These are phyloP conservation scores for Pichia scutulata DNA, from an alignment of 805 yeast genomes.

Conservation along the genomic window DNA sequence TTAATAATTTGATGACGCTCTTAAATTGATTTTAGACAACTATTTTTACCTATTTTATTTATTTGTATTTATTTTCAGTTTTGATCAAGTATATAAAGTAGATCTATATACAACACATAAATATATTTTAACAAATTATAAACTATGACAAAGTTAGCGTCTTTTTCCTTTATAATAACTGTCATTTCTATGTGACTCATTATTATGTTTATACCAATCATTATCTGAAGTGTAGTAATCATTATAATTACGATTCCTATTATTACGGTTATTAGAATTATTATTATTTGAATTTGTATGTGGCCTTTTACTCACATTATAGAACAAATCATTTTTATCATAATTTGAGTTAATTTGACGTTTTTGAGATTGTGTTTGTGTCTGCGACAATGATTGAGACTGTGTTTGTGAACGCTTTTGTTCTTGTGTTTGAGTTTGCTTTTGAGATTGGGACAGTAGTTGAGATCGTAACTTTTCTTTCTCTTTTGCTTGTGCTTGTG, in stretches of 20 bases:
- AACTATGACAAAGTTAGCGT: not conserved
- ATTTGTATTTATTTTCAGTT: not conserved
- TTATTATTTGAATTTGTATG: not conserved
- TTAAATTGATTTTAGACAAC: constrained; percentile 25
- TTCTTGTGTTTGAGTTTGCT: not conserved
- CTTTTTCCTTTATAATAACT: not conserved
- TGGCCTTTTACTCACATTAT: not conserved
- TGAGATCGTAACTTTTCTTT: not conserved
- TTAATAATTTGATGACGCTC: constrained; percentile 57
- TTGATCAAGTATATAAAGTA: not conserved
- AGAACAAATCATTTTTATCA: not conserved
- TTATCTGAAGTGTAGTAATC: not conserved
- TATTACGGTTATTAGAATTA: not conserved
- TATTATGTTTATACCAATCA: not conserved
- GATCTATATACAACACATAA: not conserved
- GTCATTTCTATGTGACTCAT: not conserved
- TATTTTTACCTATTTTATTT: no score
- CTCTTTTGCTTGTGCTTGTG: not conserved
- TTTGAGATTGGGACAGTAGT: not conserved
- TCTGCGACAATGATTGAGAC: not conserved
- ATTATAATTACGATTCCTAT: not conserved
- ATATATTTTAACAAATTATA: no score
- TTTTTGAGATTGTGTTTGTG: not conserved
- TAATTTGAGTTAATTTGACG: not conserved
- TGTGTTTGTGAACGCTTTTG: not conserved